These are phyloP conservation scores for Trichoderma pleuroti DNA, from an alignment of 2,329 filamentous ascomycete genomes.

Conservation along the genomic window DNA sequence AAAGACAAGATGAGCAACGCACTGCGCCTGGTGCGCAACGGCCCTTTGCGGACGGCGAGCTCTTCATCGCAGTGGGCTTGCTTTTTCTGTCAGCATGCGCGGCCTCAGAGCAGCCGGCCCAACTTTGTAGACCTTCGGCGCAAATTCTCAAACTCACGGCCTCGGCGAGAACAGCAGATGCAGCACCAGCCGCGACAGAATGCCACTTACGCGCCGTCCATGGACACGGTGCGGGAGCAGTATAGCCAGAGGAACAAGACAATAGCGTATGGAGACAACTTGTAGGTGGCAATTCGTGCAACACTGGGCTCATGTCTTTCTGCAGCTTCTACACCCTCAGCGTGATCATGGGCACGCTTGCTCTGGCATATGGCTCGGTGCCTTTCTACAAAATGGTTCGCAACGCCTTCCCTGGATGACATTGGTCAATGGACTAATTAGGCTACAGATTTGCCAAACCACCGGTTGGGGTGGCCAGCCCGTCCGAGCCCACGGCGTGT, in stretches of 20 bases:
- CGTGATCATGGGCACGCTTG: slow-evolving; percentile 74
- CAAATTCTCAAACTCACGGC: slow-evolving; percentile 31
- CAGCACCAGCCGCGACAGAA: slow-evolving; percentile 28
- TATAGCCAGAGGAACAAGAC: slow-evolving; percentile 67
- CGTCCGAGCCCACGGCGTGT: slow-evolving; percentile 67
- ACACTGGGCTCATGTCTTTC: slow-evolving; percentile 22
- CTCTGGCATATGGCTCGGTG: slow-evolving; percentile 77
- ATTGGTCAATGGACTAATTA: slow-evolving; percentile 12
- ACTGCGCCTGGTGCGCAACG: slow-evolving; percentile 35
- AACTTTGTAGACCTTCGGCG: slow-evolving; percentile 28
- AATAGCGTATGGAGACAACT: slow-evolving; percentile 37
- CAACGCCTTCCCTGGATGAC: neutral
- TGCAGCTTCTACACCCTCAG: slow-evolving; percentile 70
- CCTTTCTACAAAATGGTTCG: slow-evolving; percentile 81
- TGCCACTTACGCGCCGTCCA: slow-evolving; percentile 36
- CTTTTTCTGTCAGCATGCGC: slow-evolving; percentile 37
- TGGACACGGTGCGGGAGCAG: slow-evolving; percentile 62
- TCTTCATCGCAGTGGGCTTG: slow-evolving; percentile 35
- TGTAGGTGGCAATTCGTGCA: slow-evolving; percentile 12
- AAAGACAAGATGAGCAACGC: slow-evolving; percentile 38
- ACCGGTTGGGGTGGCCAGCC: slow-evolving; percentile 93
- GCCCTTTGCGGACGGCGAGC: slow-evolving; percentile 24
- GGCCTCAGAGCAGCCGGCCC: slow-evolving; percentile 27
- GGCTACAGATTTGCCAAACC: slow-evolving; percentile 66
- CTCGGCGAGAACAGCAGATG: slow-evolving; percentile 22